Evolutionary conservation across 768 basidiomycete genomes (phyloP).

Genomic region (Rhizopogon vinicolor): DNA sequence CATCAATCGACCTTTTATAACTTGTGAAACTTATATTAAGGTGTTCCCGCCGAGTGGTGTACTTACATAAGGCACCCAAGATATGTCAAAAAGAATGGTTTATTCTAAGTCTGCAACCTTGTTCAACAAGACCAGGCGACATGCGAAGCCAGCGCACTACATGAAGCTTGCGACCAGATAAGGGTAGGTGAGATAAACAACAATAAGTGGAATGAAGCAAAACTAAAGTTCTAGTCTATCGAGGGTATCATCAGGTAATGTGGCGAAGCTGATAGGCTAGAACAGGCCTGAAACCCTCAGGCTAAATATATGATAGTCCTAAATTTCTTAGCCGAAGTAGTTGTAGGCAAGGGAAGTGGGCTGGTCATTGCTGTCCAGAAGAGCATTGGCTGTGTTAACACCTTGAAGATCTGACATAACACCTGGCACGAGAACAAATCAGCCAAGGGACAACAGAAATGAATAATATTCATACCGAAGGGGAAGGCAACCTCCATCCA

Average conservation of each 20-base stretch:
- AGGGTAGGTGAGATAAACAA: constrained; percentile 3
- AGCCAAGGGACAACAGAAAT: not conserved
- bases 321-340: constrained; percentile 36
- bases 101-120: constrained; percentile 3
- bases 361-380: constrained; percentile 40
- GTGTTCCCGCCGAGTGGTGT: too few relatives aligned
- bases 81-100: too few relatives aligned
- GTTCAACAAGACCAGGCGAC: constrained; percentile 21
- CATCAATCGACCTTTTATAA: too few relatives aligned
- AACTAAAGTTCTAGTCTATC: constrained; percentile 11
- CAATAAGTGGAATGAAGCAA: constrained; percentile 12
- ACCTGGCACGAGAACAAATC: constrained; percentile 31
- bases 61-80: too few relatives aligned
- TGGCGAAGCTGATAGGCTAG: constrained; percentile 3
- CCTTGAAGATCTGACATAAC: constrained; percentile 50
- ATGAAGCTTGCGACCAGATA: constrained; percentile 9
- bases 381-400: constrained; percentile 50
- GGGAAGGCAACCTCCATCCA: constrained; percentile 40
- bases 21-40: too few relatives aligned
- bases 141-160: constrained; percentile 17
- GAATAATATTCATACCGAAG: constrained; percentile 51
- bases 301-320: not conserved
- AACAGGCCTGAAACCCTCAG: not conserved
- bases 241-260: constrained; percentile 1
- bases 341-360: constrained; percentile 49